phyloP scores from a whole-genome alignment of 1,139 yeast genomes.

The Geotrichum reessii region DNA sequence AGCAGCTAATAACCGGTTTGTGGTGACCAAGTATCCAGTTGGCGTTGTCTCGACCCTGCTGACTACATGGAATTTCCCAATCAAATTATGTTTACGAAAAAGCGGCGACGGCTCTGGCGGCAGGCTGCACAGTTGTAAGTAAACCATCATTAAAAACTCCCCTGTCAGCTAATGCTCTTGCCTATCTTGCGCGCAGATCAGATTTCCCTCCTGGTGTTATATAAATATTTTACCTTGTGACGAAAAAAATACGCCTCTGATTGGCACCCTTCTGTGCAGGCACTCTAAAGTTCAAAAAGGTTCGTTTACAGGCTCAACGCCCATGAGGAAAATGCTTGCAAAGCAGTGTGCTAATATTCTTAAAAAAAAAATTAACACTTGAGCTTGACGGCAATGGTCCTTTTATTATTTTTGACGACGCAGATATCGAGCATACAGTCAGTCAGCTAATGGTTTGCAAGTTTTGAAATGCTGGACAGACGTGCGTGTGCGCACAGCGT shows the following conservation, averaged over 20 bases:
- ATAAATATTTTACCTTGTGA: conserved; percentile 67
- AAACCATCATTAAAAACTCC: conserved; percentile 82
- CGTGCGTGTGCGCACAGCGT: conserved; percentile 84
- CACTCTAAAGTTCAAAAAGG: conserved; percentile 68
- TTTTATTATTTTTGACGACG: conserved; percentile 70
- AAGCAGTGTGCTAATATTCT: conserved; percentile 45
- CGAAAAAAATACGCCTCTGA: conserved; percentile 59
- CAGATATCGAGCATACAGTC: conserved; percentile 59
- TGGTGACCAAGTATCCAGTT: conserved; percentile 49
- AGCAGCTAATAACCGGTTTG: conserved; percentile 49
- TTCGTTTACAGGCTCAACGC: conserved; percentile 79
- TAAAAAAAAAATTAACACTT: conserved; percentile 60
- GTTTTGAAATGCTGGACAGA: conserved; percentile 68
- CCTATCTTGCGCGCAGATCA: conserved; percentile 56
- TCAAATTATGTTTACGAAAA: conserved; percentile 80
- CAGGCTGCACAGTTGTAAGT: conserved; percentile 73
- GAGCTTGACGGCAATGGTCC: conserved; percentile 89
- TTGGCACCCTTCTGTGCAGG: conserved; percentile 65
- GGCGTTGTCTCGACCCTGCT: conserved; percentile 79
- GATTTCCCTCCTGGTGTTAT: conserved; percentile 74
- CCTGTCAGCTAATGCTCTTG: conserved; percentile 61
- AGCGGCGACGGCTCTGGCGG: conserved; percentile 74
- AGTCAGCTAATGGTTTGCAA: conserved; percentile 26
- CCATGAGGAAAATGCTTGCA: conserved; percentile 65
- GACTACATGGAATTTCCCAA: conserved; percentile 84